phyloP scores from a whole-genome alignment of 768 basidiomycete species.

The Phanerochaete carnosa region DNA sequence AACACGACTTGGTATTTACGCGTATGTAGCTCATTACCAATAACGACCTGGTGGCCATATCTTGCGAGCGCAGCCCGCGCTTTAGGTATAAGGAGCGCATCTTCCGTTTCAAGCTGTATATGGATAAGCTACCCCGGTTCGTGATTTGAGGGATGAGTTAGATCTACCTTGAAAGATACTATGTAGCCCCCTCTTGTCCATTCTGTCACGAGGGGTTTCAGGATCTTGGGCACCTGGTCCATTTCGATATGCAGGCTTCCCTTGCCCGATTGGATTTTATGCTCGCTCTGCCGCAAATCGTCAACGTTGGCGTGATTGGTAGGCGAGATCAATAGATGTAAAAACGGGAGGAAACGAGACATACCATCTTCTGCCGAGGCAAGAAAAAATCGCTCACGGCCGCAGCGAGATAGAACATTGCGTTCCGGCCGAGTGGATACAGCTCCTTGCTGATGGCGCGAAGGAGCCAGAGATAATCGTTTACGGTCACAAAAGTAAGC shows the following conservation, averaged over 20 bases:
- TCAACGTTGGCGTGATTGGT: neutral
- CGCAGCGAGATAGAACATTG: slow-evolving; percentile 95
- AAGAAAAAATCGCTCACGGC: slow-evolving; percentile 99
- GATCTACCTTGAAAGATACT: slow-evolving; percentile 90
- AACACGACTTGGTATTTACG: slow-evolving; percentile 93
- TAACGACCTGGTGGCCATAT: slow-evolving; percentile 96
- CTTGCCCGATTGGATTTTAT: slow-evolving; percentile 98
- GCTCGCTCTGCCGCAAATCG: slow-evolving; percentile 65
- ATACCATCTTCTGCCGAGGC: slow-evolving; percentile 84
- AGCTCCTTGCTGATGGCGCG: slow-evolving; percentile 81
- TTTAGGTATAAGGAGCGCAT: slow-evolving; percentile 81
- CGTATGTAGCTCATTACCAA: slow-evolving; percentile 91
- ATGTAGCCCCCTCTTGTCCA: slow-evolving; percentile 90
- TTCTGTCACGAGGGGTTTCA: slow-evolving; percentile 90
- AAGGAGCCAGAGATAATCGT: slow-evolving; percentile 94
- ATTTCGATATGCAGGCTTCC: slow-evolving; percentile 93
- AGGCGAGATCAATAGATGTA: neutral
- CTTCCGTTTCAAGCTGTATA: slow-evolving; percentile 88
- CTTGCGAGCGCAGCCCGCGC: slow-evolving; percentile 82
- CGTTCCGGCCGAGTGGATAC: slow-evolving; percentile 59
- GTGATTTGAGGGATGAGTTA: neutral
- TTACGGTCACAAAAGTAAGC: slow-evolving; percentile 88
- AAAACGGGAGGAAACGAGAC: slow-evolving; percentile 23
- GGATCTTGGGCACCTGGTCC: slow-evolving; percentile 98
- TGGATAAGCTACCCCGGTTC: neutral